Evolutionary conservation across 768 basidiomycete species (phyloP).

Genomic region (Clitopilus hobsonii): DNA sequence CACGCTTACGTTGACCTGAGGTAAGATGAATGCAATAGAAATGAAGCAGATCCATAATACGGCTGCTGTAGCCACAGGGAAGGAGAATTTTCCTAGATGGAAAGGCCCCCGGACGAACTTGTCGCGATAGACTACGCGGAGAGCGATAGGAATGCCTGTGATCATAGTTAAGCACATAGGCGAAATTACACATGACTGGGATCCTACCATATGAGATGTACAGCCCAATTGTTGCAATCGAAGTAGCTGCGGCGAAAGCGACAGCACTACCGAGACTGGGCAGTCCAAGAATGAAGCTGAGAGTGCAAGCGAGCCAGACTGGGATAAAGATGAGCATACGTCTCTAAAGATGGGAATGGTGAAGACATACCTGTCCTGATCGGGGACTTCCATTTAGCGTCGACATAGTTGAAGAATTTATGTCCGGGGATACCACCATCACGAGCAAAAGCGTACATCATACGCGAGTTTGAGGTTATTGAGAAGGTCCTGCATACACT

Average conservation of each 20-base stretch:
- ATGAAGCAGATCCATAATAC: constrained; percentile 73
- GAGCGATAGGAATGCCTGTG: constrained; percentile 61
- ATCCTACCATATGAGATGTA: constrained; percentile 68
- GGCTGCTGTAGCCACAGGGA: constrained; percentile 50
- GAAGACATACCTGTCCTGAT: constrained; percentile 53
- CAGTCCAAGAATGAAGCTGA: constrained; percentile 71
- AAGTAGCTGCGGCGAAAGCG: constrained; percentile 58
- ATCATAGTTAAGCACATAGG: not conserved
- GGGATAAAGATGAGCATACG: not conserved
- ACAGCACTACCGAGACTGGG: constrained; percentile 72
- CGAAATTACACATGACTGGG: not conserved
- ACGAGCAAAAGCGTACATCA: constrained; percentile 80
- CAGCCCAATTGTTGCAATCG: constrained; percentile 70
- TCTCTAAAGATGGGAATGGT: constrained; percentile 1
- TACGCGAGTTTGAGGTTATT: constrained; percentile 72
- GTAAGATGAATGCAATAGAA: constrained; percentile 69
- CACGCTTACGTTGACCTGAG: constrained; percentile 54
- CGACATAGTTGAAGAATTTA: constrained; percentile 62
- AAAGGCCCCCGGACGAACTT: constrained; percentile 66
- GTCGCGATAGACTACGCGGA: constrained; percentile 57
- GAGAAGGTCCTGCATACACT: constrained; percentile 55
- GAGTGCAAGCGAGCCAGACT: constrained; percentile 78
- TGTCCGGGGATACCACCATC: constrained; percentile 72
- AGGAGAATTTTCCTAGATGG: constrained; percentile 62
- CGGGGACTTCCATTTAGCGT: constrained; percentile 53